phyloP scores from a whole-genome alignment of 164 flowering plant species.

The Santalum album region DNA sequence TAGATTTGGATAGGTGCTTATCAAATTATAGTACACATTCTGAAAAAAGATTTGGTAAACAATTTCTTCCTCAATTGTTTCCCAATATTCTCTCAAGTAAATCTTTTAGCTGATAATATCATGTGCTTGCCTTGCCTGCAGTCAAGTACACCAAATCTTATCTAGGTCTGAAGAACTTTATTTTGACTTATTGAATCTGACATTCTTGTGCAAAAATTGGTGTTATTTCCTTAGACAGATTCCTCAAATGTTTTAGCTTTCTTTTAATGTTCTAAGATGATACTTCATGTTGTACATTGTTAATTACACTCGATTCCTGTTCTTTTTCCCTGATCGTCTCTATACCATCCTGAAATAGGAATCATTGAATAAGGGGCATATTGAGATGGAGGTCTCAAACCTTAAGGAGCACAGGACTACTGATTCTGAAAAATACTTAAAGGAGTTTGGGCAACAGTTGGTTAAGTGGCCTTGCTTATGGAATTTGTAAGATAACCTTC shows the following conservation, averaged over 20 bases:
- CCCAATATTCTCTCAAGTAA: no score
- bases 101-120: not conserved
- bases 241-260: not conserved
- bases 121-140: not conserved
- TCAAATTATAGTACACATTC: no score
- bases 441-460: slow-evolving; percentile 44
- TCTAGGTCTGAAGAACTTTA: not conserved
- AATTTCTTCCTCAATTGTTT: no score
- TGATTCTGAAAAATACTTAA: slow-evolving; percentile 22
- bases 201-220: not conserved
- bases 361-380: slow-evolving; percentile 23
- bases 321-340: no score
- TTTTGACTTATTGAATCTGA: not conserved
- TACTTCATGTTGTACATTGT: not conserved
- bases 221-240: not conserved
- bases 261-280: not conserved
- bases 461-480: slow-evolving; percentile 49
- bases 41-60: no score
- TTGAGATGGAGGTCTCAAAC: slow-evolving; percentile 17
- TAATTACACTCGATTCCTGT: not conserved
- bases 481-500: slow-evolving; percentile 46
- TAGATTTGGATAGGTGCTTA: no score
- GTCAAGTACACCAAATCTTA: not conserved
- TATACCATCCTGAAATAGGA: slow-evolving; percentile 30
- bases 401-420: slow-evolving; percentile 21